A percentile compares a stretch with the other conserved stretches of the same genome.
These are phyloP conservation scores for Bonia amplexicaulis DNA, from an alignment of 176 grass and related monocot species.

Conservation along the genomic window DNA sequence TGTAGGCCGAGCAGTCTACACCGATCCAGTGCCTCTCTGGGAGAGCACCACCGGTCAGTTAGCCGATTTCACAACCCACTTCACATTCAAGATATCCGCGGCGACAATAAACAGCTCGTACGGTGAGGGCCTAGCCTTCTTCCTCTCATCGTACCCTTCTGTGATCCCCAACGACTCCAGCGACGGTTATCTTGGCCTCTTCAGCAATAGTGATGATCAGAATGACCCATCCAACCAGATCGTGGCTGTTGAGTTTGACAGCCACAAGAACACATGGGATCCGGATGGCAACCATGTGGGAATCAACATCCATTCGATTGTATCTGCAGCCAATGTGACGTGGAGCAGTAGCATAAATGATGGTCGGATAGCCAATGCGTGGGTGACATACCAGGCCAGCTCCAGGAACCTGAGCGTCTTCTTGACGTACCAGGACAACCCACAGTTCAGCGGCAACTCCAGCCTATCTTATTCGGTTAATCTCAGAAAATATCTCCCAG, in stretches of 20 bases:
- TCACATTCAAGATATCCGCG: constrained; percentile 51
- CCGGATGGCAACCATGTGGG: constrained; percentile 51
- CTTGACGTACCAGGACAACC: constrained; percentile 44
- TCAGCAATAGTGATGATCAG: constrained; percentile 2
- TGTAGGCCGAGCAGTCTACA: constrained; percentile 42
- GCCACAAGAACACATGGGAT: constrained; percentile 36
- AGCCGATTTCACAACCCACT: constrained; percentile 50
- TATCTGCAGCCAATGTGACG: constrained; percentile 14
- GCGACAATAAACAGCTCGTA: background rate
- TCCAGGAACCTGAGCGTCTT: constrained; percentile 54
- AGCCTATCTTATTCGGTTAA: constrained; percentile 38
- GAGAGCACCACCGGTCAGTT: constrained; percentile 39
- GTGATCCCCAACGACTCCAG: constrained; percentile 24
- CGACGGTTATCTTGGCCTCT: constrained; percentile 46
- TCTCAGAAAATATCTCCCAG: constrained; percentile 37
- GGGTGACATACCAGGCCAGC: constrained; percentile 55
- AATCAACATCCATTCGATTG: constrained; percentile 46
- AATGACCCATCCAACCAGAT: constrained; percentile 7
- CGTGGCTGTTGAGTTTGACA: constrained; percentile 65
- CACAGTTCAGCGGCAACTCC: constrained; percentile 27
- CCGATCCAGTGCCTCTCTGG: constrained; percentile 52
- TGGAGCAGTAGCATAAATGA: constrained; percentile 47
- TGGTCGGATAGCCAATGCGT: constrained; percentile 41
- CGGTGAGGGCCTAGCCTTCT: constrained; percentile 60
- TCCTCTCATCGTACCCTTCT: constrained; percentile 55